Conservation (phyloP, 2,329 filamentous ascomycete species). For the Monilinia fructigena region DNA sequence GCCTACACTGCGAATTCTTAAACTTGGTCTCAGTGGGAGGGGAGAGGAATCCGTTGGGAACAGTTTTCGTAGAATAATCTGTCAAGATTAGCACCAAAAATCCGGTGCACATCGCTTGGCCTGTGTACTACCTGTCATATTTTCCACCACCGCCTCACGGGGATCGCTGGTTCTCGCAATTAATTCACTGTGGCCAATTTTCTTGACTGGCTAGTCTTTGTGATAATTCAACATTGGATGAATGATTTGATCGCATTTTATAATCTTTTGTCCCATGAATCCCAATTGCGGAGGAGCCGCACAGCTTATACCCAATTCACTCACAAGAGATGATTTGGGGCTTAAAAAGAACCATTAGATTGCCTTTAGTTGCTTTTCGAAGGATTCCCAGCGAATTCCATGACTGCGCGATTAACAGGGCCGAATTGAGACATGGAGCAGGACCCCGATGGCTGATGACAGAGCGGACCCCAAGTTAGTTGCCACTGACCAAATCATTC, state of each 20-base stretch:
- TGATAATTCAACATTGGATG: neutral
- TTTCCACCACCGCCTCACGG: neutral
- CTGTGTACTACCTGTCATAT: constrained; percentile 4
- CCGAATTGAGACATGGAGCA: constrained; percentile 1
- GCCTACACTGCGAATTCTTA: neutral
- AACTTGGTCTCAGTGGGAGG: neutral
- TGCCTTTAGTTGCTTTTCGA: neutral
- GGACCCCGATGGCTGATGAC: neutral
- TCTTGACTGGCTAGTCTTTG: neutral
- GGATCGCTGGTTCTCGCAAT: neutral
- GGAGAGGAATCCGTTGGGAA: constrained; percentile 1
- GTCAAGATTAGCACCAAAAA: neutral
- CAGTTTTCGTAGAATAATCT: neutral
- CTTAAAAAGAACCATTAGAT: neutral
- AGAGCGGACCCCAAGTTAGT: neutral
- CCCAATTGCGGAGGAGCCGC: neutral
- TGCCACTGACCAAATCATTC: neutral
- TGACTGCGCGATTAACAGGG: no score
- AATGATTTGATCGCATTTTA: neutral
- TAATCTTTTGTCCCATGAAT: neutral
- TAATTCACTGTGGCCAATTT: neutral
- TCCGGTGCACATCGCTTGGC: neutral
- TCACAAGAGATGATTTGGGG: neutral
- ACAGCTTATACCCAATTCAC: neutral
- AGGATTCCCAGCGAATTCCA: neutral